Evolutionary conservation across 805 yeast species (phyloP), one percentile per base, ranked within the genome.

Genomic region (Blastobotrys attinorum): DNA sequence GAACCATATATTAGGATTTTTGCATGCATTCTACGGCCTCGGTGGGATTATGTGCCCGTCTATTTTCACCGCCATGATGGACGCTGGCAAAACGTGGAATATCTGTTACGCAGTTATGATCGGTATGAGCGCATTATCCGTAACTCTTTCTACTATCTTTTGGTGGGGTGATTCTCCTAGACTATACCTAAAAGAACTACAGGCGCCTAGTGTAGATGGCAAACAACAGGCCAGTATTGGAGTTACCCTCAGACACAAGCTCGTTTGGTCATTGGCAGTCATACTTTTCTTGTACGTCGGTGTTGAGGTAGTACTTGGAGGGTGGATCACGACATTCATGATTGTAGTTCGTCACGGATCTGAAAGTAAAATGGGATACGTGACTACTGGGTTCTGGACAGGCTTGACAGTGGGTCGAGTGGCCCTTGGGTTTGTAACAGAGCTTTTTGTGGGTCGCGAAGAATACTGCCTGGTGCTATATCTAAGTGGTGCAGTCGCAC

Each of bases 41-140:
- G 88, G 89, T 2, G 85, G 88, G 1, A 77, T 84, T 37, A 50
- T 79, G 1, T 72, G 86, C 2, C 89, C 94, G 2, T 70, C 84
- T 16, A 57, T 79, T 23, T 79, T 81, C 2, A 75, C 85, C 0
- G 61, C 70, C 0, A 66, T 80, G 70, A 69, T 76, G 15, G 64
- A 69, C 36, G 48, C 56, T 0, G 78, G 77, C 2, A 56, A 70
- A n/a, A 49, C 52, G 43, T 81, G 86, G 86, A 66, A 75, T 54
- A 66, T 55, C 45, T 75, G 64, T 58, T 81, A 69, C 53, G 60
- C 71, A n/a, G 66, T 79, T n/a, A 57, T 77, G 33, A 57, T 66
- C 7, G 77, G 62, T 0, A 25, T 72, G 40, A 59, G 69, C 52
- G 17, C 65, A 1, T 21, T 56, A 39, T 67, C 70, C 46, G 47